Base-by-base conservation (phyloP, 108 stramenopile species). In the Cyclostephanos tholiformis region DNA sequence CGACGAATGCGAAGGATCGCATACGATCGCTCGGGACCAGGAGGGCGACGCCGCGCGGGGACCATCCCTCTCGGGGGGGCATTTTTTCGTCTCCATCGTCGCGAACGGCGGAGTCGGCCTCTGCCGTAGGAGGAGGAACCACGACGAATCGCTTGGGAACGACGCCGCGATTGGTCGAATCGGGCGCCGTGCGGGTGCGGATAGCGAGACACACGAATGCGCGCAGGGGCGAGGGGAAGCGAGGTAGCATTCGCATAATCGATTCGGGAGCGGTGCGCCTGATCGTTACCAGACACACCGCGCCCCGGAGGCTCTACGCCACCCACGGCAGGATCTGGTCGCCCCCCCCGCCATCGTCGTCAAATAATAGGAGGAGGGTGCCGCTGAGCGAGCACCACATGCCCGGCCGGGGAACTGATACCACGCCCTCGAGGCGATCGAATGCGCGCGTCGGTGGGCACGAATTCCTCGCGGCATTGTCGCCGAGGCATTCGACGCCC, bases 161-260 rank as follows among this genome's bases (percentile, higher is more conserved):
- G 69, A 26, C 44, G 17, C 68, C 27, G 17, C 69, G 69, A 35
- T 19, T 63, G 16, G 59, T 63, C 11, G 69, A 60, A 38, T 60
- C 69, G 43, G 69, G 61, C 19, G 69, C 69, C 20, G 69, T 63
- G 6, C 58, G 61, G n/a, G 69, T 60, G 26, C 69, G 23, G 22
- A 60, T 52, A 23, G 51, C 58, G 4, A 16, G n/a, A 36, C 27
- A 48, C 69, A 52, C 59, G 19, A 71, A 60, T 20, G 29, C 39
- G n/a, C 58, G 58, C 25, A 22, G 69, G 32, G 46, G 65, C 6
- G 64, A 12, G 2, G n/a, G 20, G n/a, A 19, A 48, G 6, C n/a
- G 23, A 4, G 49, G 25, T 7, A 66, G 65, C 43, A n/a, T 32
- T 32, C 65, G 65, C 11, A 32, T 66, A 13, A 66, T 66, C 43